Evolutionary conservation across 495 filamentous ascomycete species (phyloP), one percentile per base, ranked within the genome.

Genomic region (Penicillium crystallinum): DNA sequence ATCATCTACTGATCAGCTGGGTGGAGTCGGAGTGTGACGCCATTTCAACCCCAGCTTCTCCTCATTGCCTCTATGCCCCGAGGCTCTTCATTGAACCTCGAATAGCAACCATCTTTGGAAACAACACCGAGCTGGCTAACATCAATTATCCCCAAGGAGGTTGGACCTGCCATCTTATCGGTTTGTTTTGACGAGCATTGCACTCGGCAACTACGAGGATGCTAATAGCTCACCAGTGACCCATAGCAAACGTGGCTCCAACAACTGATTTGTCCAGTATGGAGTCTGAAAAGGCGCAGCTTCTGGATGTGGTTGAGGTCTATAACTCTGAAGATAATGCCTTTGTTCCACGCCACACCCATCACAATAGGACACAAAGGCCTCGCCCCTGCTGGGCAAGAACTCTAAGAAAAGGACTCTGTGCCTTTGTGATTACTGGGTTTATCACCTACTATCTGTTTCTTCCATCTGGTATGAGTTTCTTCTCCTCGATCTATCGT

Each of bases 161-260:
- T 4, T 33, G 23, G 41, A 31, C n/a, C 33, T 30, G 8, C 4
- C 17, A 36, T 23, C 23, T 19, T 46, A 21, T 22, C 46, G 50
- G 50, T 53, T 25, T 38, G 41, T 18, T 11, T 27, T 11, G 21
- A 29, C 17, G 15, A 15, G 11, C 19, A 14, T 41, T 27, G 9
- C 14, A 23, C 21, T 31, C 19, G 18, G 27, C 17, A 19, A 27
- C n/a, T 15, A 25, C 18, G 21, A 12, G 18, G 21, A 25, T 19
- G 15, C 46, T 60, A 39, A 59, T 40, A 49, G 27, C 55, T 46
- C 15, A 18, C 22, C 27, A 50, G 56, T 31, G 37, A 53, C 23
- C 23, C 11, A 39, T 41, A 30, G 45, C 8, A 37, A 62, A 15
- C 48, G 31, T 14, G 45, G n/a, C n/a, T n/a, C n/a, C n/a, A 53